Evolutionary conservation across 257 asterid species (phyloP).

Genomic region (Scutellaria galericulata): DNA sequence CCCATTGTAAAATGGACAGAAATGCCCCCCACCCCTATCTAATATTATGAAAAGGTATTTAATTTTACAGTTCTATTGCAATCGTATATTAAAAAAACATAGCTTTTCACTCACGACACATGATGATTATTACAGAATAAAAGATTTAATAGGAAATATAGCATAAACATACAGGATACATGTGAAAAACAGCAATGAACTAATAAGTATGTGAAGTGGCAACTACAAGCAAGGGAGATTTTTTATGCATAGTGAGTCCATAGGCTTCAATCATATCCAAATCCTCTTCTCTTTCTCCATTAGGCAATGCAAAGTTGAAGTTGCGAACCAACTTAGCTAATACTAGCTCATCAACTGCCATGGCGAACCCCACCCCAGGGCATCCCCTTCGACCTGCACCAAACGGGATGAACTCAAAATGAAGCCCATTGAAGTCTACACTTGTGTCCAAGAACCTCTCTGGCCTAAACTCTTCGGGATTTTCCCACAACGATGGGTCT

Average conservation of each 20-base stretch:
- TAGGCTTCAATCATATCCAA: slow-evolving; percentile 51
- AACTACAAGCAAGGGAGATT: slow-evolving; percentile 42
- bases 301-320: slow-evolving; percentile 45
- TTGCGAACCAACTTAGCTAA: slow-evolving; percentile 50
- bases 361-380: slow-evolving; percentile 50
- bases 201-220: slow-evolving; percentile 10
- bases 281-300: slow-evolving; percentile 34
- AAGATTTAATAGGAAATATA: too few relatives aligned
- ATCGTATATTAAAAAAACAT: too few relatives aligned
- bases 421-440: slow-evolving; percentile 46
- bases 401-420: slow-evolving; percentile 58
- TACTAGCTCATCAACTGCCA: slow-evolving; percentile 40
- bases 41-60: too few relatives aligned
- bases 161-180: too few relatives aligned
- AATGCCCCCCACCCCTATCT: too few relatives aligned
- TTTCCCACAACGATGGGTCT: slow-evolving; percentile 54
- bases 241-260: slow-evolving; percentile 41
- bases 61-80: too few relatives aligned
- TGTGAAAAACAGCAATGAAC: too few relatives aligned
- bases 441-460: slow-evolving; percentile 48
- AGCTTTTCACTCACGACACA: too few relatives aligned
- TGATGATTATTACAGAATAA: too few relatives aligned
- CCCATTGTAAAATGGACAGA: too few relatives aligned
- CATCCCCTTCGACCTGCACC: slow-evolving; percentile 69
- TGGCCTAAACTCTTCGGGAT: slow-evolving; percentile 53